Conservation (phyloP, 306 rosid species). For the Mucuna pruriens region DNA sequence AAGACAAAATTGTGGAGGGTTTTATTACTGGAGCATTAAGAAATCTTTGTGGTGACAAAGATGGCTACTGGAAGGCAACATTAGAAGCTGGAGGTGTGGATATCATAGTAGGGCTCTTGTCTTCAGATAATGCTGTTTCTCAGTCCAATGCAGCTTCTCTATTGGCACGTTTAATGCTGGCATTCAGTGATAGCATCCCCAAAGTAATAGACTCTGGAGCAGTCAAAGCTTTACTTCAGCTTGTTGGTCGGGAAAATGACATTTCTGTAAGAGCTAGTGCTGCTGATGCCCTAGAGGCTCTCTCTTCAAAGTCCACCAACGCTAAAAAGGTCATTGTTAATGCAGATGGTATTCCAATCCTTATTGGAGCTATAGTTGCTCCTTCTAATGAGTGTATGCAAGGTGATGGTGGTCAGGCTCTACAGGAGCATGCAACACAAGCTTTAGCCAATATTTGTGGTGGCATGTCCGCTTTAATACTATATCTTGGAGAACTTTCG, state of each 20-base stretch:
- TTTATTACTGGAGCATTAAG: constrained; percentile 93
- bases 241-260: constrained; percentile 77
- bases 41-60: constrained; percentile 95
- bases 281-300: constrained; percentile 96
- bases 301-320: constrained; percentile 73
- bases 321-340: constrained; percentile 82
- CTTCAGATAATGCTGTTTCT: constrained; percentile 84
- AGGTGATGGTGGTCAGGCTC: constrained; percentile 72
- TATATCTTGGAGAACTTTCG: constrained; percentile 93
- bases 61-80: constrained; percentile 93
- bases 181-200: constrained; percentile 92
- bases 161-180: constrained; percentile 89
- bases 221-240: constrained; percentile 80
- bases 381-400: constrained; percentile 97
- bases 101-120: constrained; percentile 85
- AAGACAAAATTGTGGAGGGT: constrained; percentile 93
- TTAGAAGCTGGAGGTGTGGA: constrained; percentile 97
- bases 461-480: constrained; percentile 85
- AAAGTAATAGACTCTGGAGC: constrained; percentile 95
- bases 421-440: constrained; percentile 82
- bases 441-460: constrained; percentile 93
- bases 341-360: constrained; percentile 78
- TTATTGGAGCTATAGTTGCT: constrained; percentile 94
- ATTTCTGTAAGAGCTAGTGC: constrained; percentile 96
- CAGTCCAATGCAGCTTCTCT: constrained; percentile 98